A percentile compares a stretch with the other conserved stretches of the same genome.
These are phyloP conservation scores for Malassezia nana DNA, from an alignment of 1,284 basidiomycete species.

Conservation along the genomic window DNA sequence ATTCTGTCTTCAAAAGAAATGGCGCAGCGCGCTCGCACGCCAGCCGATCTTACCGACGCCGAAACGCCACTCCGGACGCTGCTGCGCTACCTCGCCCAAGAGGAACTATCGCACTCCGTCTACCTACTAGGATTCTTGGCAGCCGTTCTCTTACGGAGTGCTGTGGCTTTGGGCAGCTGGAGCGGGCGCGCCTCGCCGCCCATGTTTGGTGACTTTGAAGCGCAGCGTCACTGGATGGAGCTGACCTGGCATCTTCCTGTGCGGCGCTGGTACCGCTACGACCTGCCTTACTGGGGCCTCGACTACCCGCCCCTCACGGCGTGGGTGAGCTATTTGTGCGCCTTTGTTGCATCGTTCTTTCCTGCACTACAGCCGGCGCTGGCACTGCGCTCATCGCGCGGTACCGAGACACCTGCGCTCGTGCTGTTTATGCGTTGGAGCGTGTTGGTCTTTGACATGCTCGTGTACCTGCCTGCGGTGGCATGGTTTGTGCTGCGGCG, in stretches of 20 bases:
- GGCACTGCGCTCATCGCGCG: constrained; percentile 63
- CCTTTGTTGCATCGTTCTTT: constrained; percentile 18
- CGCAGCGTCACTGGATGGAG: constrained; percentile 90
- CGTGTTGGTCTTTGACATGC: constrained; percentile 61
- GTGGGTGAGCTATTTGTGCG: constrained; percentile 47
- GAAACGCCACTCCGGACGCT: constrained; percentile 32
- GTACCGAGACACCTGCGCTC: constrained; percentile 57
- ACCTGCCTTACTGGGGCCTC: constrained; percentile 78
- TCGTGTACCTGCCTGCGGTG: constrained; percentile 65
- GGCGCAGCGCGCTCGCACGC: not conserved
- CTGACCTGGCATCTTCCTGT: constrained; percentile 66
- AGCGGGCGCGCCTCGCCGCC: constrained; percentile 63
- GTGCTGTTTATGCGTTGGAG: constrained; percentile 69
- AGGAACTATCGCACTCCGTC: constrained; percentile 20
- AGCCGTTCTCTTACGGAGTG: constrained; percentile 25
- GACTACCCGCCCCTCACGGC: constrained; percentile 75
- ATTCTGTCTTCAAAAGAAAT: not conserved
- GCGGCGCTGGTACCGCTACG: constrained; percentile 72
- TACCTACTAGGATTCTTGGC: constrained; percentile 17
- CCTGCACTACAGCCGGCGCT: constrained; percentile 49
- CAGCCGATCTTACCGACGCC: not conserved
- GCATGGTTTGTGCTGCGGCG: constrained; percentile 30
- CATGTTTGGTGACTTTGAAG: constrained; percentile 83
- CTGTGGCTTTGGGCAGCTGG: constrained; percentile 30
- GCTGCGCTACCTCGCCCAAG: constrained; percentile 33